Evolutionary conservation across 108 stramenopile genomes (phyloP), one percentile per base, ranked within the genome.

Genomic region (Parietichytrium sp.): DNA sequence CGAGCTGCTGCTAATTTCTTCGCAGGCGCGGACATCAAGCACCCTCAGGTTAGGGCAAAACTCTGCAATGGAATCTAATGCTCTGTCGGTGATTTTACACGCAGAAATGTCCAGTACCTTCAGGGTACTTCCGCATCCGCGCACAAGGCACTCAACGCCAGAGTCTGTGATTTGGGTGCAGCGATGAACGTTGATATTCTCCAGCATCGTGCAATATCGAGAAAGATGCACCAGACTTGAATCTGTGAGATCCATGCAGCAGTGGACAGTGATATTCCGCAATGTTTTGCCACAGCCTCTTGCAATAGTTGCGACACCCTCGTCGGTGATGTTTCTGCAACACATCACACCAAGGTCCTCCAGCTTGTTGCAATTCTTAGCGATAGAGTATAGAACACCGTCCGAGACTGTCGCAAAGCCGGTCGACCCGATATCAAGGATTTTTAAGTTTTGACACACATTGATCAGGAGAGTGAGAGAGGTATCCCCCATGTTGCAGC

Each of bases 291-390:
- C 61, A 42, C 61, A 72, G 61, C 61, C 61, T 12, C 61, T 33
- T 6, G 61, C 61, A 16, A 72, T 42, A 10, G 61, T 42, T 25
- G 36, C 61, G 6, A 72, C 61, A 25, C 61, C 61, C 0, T 42
- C 38, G 20, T 72, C 61, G 8, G 61, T 18, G 42, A 72, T 72
- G 10, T 7, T 10, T 10, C 61, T 33, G 20, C 61, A 72, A 25
- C 61, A 72, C 61, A 72, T 72, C 20, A 72, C 61, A 12, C 61
- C 61, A 25, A 72, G 61, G 38, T 72, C 38, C 61, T 72, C 61
- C 6, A 72, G 61, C 33, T 72, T 72, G 42, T 16, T 72, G 61
- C 61, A 72, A 25, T 72, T 16, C n/a, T 7, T 8, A 8, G 61
- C 6, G 20, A 72, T 33, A 42, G 61, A 33, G 13, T 45, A 23